A percentile compares a stretch with the other conserved stretches of the same genome.
Evolutionary conservation across 1,139 yeast genomes (phyloP).

Genomic region (Hemisphaericaspora xylofermentans): DNA sequence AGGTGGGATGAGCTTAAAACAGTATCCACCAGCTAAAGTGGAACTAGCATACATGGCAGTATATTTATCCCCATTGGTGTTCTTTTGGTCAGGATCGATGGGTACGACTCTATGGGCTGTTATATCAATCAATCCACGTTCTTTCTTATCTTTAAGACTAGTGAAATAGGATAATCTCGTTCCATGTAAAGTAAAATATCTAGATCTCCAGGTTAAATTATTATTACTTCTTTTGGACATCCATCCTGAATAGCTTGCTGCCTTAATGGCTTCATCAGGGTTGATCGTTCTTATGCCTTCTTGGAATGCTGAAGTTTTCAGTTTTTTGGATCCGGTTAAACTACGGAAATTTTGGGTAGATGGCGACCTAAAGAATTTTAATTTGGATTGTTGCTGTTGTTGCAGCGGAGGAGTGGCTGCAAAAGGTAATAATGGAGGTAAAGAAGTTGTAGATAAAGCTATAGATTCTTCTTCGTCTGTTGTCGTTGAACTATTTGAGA

Average conservation of each 20-base stretch:
- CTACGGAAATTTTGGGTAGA: constrained; percentile 46
- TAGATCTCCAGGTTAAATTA: constrained; percentile 86
- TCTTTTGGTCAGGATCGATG: constrained; percentile 47
- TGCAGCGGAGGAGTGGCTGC: constrained; percentile 12
- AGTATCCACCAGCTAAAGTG: constrained; percentile 87
- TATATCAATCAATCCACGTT: constrained; percentile 90
- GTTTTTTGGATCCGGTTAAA: constrained; percentile 45
- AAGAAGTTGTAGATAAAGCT: background rate
- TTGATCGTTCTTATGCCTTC: constrained; percentile 82
- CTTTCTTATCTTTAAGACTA: constrained; percentile 75
- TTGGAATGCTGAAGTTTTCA: constrained; percentile 87
- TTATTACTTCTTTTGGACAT: constrained; percentile 87
- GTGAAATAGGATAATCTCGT: constrained; percentile 88
- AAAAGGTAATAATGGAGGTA: constrained; percentile 9
- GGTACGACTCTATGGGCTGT: constrained; percentile 90
- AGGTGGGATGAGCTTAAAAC: constrained; percentile 93
- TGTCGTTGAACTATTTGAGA: background rate
- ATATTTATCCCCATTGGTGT: constrained; percentile 67
- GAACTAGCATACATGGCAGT: constrained; percentile 88
- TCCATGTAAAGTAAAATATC: constrained; percentile 88
- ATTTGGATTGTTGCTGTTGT: constrained; percentile 21
- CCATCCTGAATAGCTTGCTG: constrained; percentile 88
- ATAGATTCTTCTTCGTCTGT: background rate
- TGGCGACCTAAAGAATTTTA: constrained; percentile 43
- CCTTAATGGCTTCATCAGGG: constrained; percentile 75